Evolutionary conservation across 1,139 yeast genomes (phyloP).

Genomic region (Magnusiomyces tetraspermus): DNA sequence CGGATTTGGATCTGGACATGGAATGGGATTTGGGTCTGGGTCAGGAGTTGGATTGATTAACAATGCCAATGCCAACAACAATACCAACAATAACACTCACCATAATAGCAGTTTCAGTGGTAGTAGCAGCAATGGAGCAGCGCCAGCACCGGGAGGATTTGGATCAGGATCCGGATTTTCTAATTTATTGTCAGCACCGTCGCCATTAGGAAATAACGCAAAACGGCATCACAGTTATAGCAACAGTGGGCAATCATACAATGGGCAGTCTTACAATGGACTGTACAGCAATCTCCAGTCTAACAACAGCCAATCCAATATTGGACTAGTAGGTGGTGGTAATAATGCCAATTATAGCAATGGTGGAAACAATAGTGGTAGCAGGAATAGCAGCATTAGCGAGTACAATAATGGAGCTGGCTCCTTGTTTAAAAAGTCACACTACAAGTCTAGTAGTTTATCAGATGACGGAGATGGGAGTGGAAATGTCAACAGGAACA

Average conservation of each 20-base stretch:
- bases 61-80: too few species aligned
- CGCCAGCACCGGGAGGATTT: too few species aligned
- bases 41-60: neutral
- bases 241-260: too few species aligned
- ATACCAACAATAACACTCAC: too few species aligned
- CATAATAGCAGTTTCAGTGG: too few species aligned
- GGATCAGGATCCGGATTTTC: neutral
- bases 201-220: neutral
- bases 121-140: too few species aligned
- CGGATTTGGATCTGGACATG: neutral
- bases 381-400: neutral
- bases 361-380: neutral
- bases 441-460: conserved; percentile 26
- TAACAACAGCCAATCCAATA: too few species aligned
- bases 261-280: too few species aligned
- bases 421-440: conserved; percentile 21
- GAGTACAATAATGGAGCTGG: neutral
- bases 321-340: too few species aligned
- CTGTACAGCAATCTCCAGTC: too few species aligned
- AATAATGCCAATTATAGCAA: too few species aligned
- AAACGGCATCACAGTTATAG: too few species aligned
- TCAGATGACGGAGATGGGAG: conserved; percentile 14
- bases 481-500: neutral
- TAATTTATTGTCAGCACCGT: neutral
- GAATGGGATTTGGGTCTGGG: neutral